These are phyloP conservation scores for Triadica sebifera DNA, from an alignment of 345 rosid genomes.

Conservation along the genomic window DNA sequence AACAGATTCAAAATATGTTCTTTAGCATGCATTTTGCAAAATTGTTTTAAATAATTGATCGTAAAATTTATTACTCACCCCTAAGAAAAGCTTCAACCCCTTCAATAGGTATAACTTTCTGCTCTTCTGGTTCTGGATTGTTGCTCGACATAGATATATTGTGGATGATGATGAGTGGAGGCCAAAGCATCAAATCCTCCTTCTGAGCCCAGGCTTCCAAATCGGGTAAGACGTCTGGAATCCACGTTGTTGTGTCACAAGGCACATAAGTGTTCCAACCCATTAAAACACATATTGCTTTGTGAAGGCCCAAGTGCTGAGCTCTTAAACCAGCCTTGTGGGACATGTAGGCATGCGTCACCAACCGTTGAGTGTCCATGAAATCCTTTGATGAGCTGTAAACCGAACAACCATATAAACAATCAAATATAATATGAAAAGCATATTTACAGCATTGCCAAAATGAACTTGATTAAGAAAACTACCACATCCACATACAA, in stretches of 20 bases:
- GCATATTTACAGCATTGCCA: neutral
- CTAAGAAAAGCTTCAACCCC: slow-evolving; percentile 48
- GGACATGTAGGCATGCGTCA: slow-evolving; percentile 54
- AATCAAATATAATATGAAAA: neutral
- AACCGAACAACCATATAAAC: slow-evolving; percentile 11
- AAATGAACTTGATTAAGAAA: neutral
- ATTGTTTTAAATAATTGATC: neutral
- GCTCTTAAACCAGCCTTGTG: slow-evolving; percentile 50
- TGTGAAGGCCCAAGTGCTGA: slow-evolving; percentile 51
- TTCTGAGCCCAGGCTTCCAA: slow-evolving; percentile 44
- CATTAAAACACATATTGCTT: slow-evolving; percentile 53
- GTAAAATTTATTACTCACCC: slow-evolving; percentile 27
- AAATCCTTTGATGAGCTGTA: slow-evolving; percentile 54
- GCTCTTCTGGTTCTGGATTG: slow-evolving; percentile 47
- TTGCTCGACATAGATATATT: slow-evolving; percentile 50
- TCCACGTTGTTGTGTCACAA: slow-evolving; percentile 38
- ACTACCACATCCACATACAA: neutral
- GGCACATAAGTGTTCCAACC: slow-evolving; percentile 50
- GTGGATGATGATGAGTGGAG: slow-evolving; percentile 45
- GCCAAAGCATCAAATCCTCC: slow-evolving; percentile 56
- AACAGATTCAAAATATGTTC: neutral
- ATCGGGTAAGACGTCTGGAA: slow-evolving; percentile 41
- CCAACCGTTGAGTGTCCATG: slow-evolving; percentile 45
- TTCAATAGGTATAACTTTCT: slow-evolving; percentile 49
- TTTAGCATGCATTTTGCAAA: slow-evolving; percentile 7